phyloP scores from a whole-genome alignment of 2,329 filamentous ascomycete species.

The Cladophialophora yegresii region DNA sequence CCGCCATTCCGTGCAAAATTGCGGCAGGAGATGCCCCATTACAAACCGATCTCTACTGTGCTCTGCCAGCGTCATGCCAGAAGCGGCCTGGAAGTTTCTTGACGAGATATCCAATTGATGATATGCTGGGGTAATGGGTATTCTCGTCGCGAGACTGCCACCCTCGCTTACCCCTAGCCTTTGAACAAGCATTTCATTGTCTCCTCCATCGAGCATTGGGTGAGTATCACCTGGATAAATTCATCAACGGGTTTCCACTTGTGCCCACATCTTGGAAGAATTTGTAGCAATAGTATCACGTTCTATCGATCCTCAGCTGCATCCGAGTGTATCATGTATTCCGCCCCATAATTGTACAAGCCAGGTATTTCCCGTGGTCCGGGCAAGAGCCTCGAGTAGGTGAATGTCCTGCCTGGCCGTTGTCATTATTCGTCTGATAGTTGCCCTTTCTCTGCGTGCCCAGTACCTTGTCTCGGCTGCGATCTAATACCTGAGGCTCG shows the following conservation, averaged over 20 bases:
- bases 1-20: too few species aligned
- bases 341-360: neutral
- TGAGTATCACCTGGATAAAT: neutral
- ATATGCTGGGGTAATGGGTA: neutral
- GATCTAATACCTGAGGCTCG: neutral
- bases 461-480: neutral
- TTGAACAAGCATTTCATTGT: neutral
- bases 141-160: slow-evolving; percentile 1
- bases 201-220: neutral
- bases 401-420: neutral
- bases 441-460: neutral
- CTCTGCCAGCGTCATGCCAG: neutral
- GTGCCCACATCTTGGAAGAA: neutral
- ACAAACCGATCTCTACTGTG: neutral
- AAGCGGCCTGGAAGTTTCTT: neutral
- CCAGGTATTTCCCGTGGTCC: neutral
- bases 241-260: neutral
- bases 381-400: neutral
- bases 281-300: neutral
- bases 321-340: neutral
- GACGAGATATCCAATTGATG: neutral
- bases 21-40: too few species aligned
- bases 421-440: neutral
- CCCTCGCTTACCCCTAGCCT: neutral
- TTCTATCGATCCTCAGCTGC: neutral